These are phyloP conservation scores for Lasiosphaeris hirsuta DNA, from an alignment of 495 filamentous ascomycete species.

Conservation along the genomic window DNA sequence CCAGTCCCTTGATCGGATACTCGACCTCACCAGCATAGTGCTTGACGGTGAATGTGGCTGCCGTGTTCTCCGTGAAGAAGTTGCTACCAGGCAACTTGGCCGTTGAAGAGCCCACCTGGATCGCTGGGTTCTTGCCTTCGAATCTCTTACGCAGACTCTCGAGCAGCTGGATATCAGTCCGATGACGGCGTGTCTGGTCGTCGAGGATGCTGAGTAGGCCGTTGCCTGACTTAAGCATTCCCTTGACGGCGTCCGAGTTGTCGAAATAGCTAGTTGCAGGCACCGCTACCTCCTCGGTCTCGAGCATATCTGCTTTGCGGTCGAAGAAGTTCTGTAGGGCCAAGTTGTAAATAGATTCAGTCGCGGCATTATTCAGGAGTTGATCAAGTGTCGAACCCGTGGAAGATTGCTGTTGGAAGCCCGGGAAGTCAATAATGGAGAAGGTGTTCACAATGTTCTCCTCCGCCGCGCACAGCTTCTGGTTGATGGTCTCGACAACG, in stretches of 20 bases:
- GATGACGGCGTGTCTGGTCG: conserved; percentile 86
- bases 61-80: conserved; percentile 72
- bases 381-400: conserved; percentile 88
- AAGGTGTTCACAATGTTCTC: conserved; percentile 89
- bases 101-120: conserved; percentile 65
- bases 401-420: conserved; percentile 77
- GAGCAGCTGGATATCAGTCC: conserved; percentile 82
- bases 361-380: conserved; percentile 89
- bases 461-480: conserved; percentile 81
- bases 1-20: conserved; percentile 75
- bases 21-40: conserved; percentile 98
- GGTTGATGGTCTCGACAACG: conserved; percentile 88
- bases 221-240: conserved; percentile 85
- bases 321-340: conserved; percentile 96
- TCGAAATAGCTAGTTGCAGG: conserved; percentile 94
- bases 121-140: conserved; percentile 88
- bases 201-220: conserved; percentile 91
- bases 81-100: conserved; percentile 73
- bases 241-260: conserved; percentile 89
- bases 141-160: conserved; percentile 90
- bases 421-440: conserved; percentile 93
- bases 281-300: conserved; percentile 86
- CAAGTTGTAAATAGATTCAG: conserved; percentile 86
- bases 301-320: conserved; percentile 81
- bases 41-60: conserved; percentile 80